Evolutionary conservation across 768 basidiomycete species (phyloP).

Genomic region (Artomyces pyxidatus): DNA sequence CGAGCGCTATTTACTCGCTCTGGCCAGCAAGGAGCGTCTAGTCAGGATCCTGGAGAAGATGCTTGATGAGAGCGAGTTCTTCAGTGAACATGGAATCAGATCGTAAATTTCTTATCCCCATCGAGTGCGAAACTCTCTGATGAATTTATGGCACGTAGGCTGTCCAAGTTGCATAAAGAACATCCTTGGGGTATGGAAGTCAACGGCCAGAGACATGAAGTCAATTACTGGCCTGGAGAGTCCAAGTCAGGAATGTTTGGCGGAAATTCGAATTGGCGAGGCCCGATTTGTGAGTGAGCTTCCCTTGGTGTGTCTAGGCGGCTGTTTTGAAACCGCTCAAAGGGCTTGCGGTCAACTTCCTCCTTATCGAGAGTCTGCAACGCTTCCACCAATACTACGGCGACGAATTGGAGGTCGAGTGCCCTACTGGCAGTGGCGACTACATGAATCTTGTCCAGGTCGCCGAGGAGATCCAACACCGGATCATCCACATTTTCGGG

Average conservation of each 20-base stretch:
- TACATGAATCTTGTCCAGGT: conserved; percentile 93
- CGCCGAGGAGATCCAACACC: conserved; percentile 97
- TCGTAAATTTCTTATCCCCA: conserved; percentile 48
- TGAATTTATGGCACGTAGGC: conserved; percentile 34
- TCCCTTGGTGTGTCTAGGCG: not conserved
- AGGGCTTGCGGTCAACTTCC: conserved; percentile 95
- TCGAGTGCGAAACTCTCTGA: too few species aligned
- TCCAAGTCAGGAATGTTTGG: conserved; percentile 97
- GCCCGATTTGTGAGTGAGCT: conserved; percentile 63
- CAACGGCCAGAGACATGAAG: conserved; percentile 84
- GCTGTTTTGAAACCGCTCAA: conserved; percentile 11
- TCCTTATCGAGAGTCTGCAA: conserved; percentile 93
- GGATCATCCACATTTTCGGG: conserved; percentile 98
- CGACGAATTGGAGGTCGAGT: conserved; percentile 86
- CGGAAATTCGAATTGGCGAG: conserved; percentile 96
- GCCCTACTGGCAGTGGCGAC: conserved; percentile 95
- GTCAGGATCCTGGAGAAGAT: conserved; percentile 88
- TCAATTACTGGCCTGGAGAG: conserved; percentile 97
- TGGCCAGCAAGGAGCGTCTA: conserved; percentile 88
- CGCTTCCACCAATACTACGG: conserved; percentile 98
- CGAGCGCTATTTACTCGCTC: conserved; percentile 79
- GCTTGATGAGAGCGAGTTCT: conserved; percentile 95
- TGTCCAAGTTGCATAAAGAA: conserved; percentile 87
- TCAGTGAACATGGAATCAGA: conserved; percentile 92
- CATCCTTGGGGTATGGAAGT: conserved; percentile 94